phyloP scores from a whole-genome alignment of 2,329 filamentous ascomycete species.

The Lasiodiplodia theobromae region DNA sequence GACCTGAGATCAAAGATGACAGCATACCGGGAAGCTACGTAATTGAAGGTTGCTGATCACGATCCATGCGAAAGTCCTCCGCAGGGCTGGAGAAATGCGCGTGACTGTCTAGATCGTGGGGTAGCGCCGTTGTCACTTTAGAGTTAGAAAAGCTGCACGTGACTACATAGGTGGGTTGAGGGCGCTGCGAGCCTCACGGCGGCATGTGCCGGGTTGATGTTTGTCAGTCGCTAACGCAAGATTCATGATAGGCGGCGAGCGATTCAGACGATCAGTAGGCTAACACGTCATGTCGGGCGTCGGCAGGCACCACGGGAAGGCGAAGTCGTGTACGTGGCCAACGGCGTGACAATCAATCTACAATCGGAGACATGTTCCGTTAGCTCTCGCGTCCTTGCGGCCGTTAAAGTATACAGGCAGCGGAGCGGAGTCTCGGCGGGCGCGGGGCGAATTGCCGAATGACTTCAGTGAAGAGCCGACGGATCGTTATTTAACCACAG shows the following conservation, averaged over 20 bases:
- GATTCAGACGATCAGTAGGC: conserved; percentile 11
- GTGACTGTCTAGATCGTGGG: neutral
- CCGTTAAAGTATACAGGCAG: neutral
- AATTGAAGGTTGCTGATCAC: neutral
- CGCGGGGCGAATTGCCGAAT: conserved; percentile 16
- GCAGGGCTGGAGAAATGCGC: neutral
- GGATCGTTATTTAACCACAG: conserved; percentile 11
- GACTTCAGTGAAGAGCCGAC: conserved; percentile 13
- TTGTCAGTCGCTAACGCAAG: neutral
- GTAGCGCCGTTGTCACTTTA: neutral
- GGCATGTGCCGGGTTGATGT: neutral
- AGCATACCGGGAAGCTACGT: neutral
- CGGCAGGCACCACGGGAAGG: neutral
- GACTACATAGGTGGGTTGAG: neutral
- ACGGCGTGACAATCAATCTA: neutral
- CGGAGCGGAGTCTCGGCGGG: conserved; percentile 6
- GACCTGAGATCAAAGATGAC: neutral
- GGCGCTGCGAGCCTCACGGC: neutral
- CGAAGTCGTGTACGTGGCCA: neutral
- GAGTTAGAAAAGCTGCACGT: neutral
- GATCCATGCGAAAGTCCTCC: neutral
- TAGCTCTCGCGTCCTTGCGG: neutral
- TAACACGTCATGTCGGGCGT: neutral
- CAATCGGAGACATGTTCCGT: neutral
- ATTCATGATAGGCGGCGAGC: conserved; percentile 2